Evolutionary conservation across 345 rosid species (phyloP).

Genomic region (Iberis pinnata): DNA sequence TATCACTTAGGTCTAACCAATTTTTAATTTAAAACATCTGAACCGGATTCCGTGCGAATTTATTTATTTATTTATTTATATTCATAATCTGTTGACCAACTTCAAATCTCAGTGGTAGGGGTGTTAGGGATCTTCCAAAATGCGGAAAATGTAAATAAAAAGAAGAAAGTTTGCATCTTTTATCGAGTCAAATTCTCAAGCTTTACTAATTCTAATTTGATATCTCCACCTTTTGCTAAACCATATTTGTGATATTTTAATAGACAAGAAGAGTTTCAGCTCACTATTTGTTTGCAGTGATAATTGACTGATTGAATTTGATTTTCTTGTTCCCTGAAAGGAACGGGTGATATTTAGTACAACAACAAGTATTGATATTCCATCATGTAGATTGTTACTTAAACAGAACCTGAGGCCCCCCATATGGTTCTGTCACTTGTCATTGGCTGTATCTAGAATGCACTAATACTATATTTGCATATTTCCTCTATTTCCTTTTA

Average conservation of each 20-base stretch:
- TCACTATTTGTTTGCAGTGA: constrained; percentile 18
- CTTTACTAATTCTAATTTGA: constrained; percentile 6
- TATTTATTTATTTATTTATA: neutral
- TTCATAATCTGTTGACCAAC: constrained; percentile 16
- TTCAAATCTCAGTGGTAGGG: constrained; percentile 12
- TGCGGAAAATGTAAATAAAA: neutral
- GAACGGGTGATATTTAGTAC: constrained; percentile 26
- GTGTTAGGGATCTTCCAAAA: constrained; percentile 22
- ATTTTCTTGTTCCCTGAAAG: constrained; percentile 19
- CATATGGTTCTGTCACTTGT: constrained; percentile 28
- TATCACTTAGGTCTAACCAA: too few species aligned
- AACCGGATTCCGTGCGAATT: constrained; percentile 22
- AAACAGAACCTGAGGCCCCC: constrained; percentile 33
- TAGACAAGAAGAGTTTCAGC: constrained; percentile 22
- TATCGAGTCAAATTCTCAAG: constrained; percentile 9
- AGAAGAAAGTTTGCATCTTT: neutral
- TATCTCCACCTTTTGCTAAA: too few species aligned
- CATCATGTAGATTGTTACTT: constrained; percentile 20
- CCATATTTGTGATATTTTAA: constrained; percentile 10
- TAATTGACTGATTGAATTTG: constrained; percentile 27
- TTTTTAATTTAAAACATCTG: neutral
- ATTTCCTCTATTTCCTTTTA: constrained; percentile 19
- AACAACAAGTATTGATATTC: constrained; percentile 24
- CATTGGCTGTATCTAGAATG: constrained; percentile 22
- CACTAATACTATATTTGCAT: constrained; percentile 20